These are phyloP conservation scores for Orbilia brochopaga DNA, from an alignment of 2,329 filamentous ascomycete species.

Conservation along the genomic window DNA sequence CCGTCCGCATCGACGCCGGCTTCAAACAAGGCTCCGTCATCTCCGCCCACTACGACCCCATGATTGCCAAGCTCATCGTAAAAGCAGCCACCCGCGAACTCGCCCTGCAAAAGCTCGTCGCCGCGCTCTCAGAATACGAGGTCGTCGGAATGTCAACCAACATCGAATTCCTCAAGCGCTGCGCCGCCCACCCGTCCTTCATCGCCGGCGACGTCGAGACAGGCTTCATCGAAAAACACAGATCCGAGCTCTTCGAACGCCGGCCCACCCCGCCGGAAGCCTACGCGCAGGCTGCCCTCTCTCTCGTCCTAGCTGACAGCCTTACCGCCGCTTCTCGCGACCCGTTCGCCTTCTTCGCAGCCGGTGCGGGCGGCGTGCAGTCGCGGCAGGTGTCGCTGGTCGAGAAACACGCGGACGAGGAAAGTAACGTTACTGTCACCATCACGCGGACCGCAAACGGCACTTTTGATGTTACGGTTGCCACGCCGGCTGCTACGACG, in stretches of 20 bases:
- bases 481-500: conserved; percentile 61
- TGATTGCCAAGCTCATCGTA: conserved; percentile 98
- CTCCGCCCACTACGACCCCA: conserved; percentile 93
- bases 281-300: conserved; percentile 84
- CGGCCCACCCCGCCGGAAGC: conserved; percentile 71
- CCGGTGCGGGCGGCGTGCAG: conserved; percentile 54
- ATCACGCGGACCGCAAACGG: conserved; percentile 56
- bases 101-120: conserved; percentile 79
- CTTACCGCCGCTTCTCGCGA: conserved; percentile 53
- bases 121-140: conserved; percentile 85
- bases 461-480: conserved; percentile 60
- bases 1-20: conserved; percentile 89
- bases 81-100: conserved; percentile 77
- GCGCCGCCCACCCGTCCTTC: conserved; percentile 82
- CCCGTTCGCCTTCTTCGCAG: conserved; percentile 56
- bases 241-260: conserved; percentile 75
- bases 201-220: conserved; percentile 89
- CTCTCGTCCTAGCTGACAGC: conserved; percentile 60
- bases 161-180: conserved; percentile 90
- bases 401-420: conserved; percentile 48
- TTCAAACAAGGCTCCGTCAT: conserved; percentile 91
- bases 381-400: conserved; percentile 52
- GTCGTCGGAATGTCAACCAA: conserved; percentile 93
- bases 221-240: conserved; percentile 91
- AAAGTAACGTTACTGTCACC: conserved; percentile 32